These are phyloP conservation scores for Rickenella mellea DNA, from an alignment of 768 basidiomycete species.

Conservation along the genomic window DNA sequence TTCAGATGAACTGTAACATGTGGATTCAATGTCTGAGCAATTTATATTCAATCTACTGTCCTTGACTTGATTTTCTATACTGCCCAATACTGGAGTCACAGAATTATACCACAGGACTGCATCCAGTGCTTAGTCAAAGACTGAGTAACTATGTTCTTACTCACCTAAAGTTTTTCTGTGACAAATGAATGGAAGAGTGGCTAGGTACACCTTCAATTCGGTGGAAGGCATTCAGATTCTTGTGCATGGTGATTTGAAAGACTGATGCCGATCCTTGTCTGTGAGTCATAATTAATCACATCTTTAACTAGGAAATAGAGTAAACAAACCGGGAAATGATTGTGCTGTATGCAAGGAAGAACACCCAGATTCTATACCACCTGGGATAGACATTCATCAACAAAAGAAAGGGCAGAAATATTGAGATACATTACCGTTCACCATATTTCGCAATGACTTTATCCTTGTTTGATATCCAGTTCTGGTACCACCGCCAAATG, in stretches of 20 bases:
- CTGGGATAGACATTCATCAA: conserved; percentile 9
- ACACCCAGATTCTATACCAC: conserved; percentile 94
- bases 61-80: too few species aligned
- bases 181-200: conserved; percentile 79
- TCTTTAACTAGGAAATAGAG: background rate
- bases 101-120: too few species aligned
- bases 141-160: too few species aligned
- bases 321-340: conserved; percentile 62
- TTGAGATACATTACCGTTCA: conserved; percentile 32
- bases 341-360: conserved; percentile 90
- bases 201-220: conserved; percentile 77
- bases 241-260: conserved; percentile 97
- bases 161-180: too few species aligned
- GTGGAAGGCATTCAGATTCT: conserved; percentile 94
- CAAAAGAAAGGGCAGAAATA: background rate
- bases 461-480: conserved; percentile 93
- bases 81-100: too few species aligned
- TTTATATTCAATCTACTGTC: too few species aligned
- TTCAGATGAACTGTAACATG: too few species aligned
- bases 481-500: conserved; percentile 87
- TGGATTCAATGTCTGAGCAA: too few species aligned
- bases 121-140: too few species aligned
- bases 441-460: conserved; percentile 85
- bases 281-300: conserved; percentile 6
- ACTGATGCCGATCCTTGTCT: conserved; percentile 87